Base-by-base conservation (phyloP, 306 rosid species). In the Ormosia emarginata region DNA sequence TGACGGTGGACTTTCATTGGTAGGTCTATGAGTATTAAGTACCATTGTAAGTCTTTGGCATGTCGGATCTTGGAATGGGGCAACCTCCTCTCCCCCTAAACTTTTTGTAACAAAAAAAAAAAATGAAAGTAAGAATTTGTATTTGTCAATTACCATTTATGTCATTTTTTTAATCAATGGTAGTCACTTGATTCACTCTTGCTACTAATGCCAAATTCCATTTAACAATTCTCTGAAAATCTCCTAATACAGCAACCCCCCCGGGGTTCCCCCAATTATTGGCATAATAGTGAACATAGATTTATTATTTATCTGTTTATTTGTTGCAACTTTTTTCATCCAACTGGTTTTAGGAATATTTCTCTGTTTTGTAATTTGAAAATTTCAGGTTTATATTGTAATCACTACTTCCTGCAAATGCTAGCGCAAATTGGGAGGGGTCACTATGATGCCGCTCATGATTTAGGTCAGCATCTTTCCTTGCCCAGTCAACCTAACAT, bases 341-440 rank as follows among this genome's bases (percentile, higher is more conserved):
- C 66, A 24, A 3, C 55, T 66, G 82, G 18, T 57, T 17, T 76
- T 24, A 53, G 37, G 47, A 52, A 78, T 43, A 29, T 32, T 57
- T 50, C 62, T 24, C 61, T 85, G 67, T 85, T 34, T 53, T 9
- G 7, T 78, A 29, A 52, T 79, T 24, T 70, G 76, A 55, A 65
- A 75, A 2, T 39, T 83, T 83, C 91, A 95, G 99, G 99, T 81
- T 82, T 91, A 73, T 85, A 85, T 84, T 95, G 99, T 80, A 93
- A 95, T 79, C 97, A 90, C 79, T 92, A 90, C 90, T 95, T 95
- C 90, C 90, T 95, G 86, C 97, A 90, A 92, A 89, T 87, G 91
- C 88, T 95, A 67, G 94, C 99, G 13, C 89, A 93, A 76, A 84
- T 93, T 55, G 96, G 96, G 70, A 88, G 85, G 87, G 97, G 99